phyloP scores from a whole-genome alignment of 495 filamentous ascomycete genomes.

The Penicillium maclennaniae region DNA sequence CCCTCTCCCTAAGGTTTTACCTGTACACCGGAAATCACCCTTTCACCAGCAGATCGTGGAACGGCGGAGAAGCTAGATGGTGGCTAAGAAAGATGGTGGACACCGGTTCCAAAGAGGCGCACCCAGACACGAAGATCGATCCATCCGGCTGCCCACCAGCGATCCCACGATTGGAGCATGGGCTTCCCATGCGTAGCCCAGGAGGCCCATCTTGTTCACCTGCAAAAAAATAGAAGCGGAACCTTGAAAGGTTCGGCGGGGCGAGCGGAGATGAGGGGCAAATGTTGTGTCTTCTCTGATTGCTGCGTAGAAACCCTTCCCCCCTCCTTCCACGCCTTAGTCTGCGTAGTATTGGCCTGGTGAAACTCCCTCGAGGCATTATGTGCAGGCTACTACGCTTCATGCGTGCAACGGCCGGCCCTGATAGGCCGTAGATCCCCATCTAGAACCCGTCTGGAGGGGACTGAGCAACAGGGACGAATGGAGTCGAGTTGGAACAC shows the following conservation, averaged over 20 bases:
- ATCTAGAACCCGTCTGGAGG: neutral
- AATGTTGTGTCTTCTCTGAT: slow-evolving; percentile 11
- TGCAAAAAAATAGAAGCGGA: slow-evolving; percentile 24
- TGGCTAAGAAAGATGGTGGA: slow-evolving; percentile 5
- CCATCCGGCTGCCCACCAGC: slow-evolving; percentile 10
- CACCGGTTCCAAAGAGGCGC: slow-evolving; percentile 10
- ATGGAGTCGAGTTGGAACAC: neutral
- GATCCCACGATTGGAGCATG: slow-evolving; percentile 10
- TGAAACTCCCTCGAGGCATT: slow-evolving; percentile 1
- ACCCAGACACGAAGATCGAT: slow-evolving; percentile 21
- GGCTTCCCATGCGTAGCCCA: slow-evolving; percentile 7
- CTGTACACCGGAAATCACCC: neutral
- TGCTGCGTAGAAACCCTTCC: slow-evolving; percentile 5
- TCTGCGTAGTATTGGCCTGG: neutral
- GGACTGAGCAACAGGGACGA: neutral
- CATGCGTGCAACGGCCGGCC: neutral
- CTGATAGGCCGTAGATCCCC: neutral
- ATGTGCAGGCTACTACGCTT: neutral
- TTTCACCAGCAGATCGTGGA: neutral
- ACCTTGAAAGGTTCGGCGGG: slow-evolving; percentile 15
- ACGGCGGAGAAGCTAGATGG: neutral
- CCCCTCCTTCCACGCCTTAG: neutral
- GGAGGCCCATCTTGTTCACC: too few relatives aligned
- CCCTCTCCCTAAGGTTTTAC: too few relatives aligned
- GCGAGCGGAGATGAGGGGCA: slow-evolving; percentile 13